These are phyloP conservation scores for Logfia minima DNA, from an alignment of 129 eudicot species.

Conservation along the genomic window DNA sequence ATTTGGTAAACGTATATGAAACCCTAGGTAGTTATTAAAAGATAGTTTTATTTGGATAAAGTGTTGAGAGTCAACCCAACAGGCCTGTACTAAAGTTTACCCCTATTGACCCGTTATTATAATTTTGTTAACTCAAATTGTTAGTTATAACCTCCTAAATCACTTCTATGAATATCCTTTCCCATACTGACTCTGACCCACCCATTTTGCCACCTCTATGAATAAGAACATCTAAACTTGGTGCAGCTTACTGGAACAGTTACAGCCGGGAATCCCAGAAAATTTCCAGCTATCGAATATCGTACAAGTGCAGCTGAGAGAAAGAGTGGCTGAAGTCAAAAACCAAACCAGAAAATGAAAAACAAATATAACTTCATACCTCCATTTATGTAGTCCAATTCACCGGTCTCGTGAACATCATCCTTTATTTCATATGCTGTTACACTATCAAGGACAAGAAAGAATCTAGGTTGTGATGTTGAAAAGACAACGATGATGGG, in stretches of 20 bases:
- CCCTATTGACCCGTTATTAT: not conserved
- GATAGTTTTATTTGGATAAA: no score
- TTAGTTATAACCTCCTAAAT: not conserved
- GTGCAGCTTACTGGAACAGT: constrained; percentile 70
- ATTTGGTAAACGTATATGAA: no score
- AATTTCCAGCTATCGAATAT: constrained; percentile 86
- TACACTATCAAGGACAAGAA: constrained; percentile 47
- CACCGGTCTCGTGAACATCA: constrained; percentile 72
- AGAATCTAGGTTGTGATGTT: not conserved
- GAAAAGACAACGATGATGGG: not conserved
- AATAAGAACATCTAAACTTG: not conserved
- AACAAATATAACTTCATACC: constrained; percentile 41
- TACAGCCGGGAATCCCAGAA: constrained; percentile 93
- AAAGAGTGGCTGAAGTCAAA: not conserved
- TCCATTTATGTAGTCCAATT: constrained; percentile 93
- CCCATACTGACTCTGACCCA: not conserved
- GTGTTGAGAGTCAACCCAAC: no score
- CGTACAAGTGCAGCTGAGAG: constrained; percentile 83
- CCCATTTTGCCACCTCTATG: not conserved
- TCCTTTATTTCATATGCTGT: constrained; percentile 75
- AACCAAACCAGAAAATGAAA: not conserved
- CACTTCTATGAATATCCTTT: not conserved
- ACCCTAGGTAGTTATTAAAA: no score
- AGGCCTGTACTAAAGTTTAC: no score
- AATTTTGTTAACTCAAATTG: no score